Percentiles rank a stretch among this genome's conserved stretches.
These are phyloP conservation scores for Heterobasidion parviporum DNA, from an alignment of 1,284 basidiomycete genomes.

Conservation along the genomic window DNA sequence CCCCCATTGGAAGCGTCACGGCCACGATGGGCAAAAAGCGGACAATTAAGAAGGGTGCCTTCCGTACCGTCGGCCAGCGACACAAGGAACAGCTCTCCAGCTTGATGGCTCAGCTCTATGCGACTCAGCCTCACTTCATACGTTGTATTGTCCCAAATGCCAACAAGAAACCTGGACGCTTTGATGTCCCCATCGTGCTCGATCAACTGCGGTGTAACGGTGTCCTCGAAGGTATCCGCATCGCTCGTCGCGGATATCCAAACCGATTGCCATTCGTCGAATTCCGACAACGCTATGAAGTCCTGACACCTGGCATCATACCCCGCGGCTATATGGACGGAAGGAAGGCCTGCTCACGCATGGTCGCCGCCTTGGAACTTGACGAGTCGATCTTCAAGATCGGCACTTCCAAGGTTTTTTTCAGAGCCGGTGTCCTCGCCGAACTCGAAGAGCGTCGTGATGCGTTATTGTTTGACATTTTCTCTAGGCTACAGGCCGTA, in stretches of 20 bases:
- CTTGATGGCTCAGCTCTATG: conserved; percentile 86
- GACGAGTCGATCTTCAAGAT: conserved; percentile 85
- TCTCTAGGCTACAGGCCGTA: conserved; percentile 82
- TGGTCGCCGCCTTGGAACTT: conserved; percentile 86
- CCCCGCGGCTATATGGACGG: conserved; percentile 97
- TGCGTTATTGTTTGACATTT: conserved; percentile 80
- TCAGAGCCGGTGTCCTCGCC: conserved; percentile 98
- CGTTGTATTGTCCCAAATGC: conserved; percentile 97
- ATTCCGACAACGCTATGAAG: conserved; percentile 95
- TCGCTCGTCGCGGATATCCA: conserved; percentile 95
- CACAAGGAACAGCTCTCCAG: conserved; percentile 95
- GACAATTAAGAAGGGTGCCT: conserved; percentile 88
- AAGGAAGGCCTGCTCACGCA: conserved; percentile 87
- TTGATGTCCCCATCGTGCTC: conserved; percentile 92
- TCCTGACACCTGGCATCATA: conserved; percentile 89
- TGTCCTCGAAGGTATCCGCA: conserved; percentile 98
- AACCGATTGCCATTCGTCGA: conserved; percentile 96
- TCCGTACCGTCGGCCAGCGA: conserved; percentile 91
- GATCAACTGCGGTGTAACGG: conserved; percentile 98
- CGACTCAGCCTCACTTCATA: conserved; percentile 98
- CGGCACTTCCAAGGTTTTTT: conserved; percentile 97
- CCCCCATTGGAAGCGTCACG: conserved; percentile 24
- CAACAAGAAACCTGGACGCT: conserved; percentile 85
- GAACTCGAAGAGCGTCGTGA: conserved; percentile 95
- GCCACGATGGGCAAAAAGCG: conserved; percentile 66